These are phyloP conservation scores for Mycena maculata DNA, from an alignment of 768 basidiomycete genomes.

Conservation along the genomic window DNA sequence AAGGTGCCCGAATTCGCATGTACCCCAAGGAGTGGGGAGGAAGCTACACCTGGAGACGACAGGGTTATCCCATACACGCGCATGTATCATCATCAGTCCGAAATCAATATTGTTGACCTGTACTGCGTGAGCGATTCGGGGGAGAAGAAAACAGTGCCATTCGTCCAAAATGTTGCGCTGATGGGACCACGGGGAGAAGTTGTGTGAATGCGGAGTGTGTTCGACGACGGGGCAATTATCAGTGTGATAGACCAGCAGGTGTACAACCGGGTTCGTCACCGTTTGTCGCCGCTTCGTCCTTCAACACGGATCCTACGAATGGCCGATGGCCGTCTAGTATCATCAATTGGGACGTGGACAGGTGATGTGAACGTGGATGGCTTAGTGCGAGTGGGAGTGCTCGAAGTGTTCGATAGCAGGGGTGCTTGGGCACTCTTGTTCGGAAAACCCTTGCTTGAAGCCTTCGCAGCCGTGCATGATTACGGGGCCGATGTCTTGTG, in stretches of 20 bases:
- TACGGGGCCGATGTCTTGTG: constrained; percentile 1
- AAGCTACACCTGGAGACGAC: constrained; percentile 1
- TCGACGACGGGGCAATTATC: constrained; percentile 30
- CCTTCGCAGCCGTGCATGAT: background rate
- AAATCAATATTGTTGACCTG: constrained; percentile 15
- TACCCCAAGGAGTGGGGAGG: constrained; percentile 10
- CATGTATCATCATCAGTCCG: background rate
- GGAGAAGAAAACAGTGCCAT: constrained; percentile 3
- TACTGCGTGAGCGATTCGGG: constrained; percentile 8
- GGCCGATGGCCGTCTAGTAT: constrained; percentile 26
- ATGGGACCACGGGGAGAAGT: constrained; percentile 7
- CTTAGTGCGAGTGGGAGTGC: background rate
- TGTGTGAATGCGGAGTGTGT: constrained; percentile 16
- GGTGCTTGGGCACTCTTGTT: constrained; percentile 13
- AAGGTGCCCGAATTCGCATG: background rate
- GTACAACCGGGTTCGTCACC: constrained; percentile 14
- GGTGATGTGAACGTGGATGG: no score
- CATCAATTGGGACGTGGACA: constrained; percentile 17
- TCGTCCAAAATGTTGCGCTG: background rate
- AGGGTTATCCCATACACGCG: constrained; percentile 13
- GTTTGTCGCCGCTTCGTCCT: background rate
- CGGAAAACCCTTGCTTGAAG: constrained; percentile 9
- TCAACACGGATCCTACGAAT: constrained; percentile 25
- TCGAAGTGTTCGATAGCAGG: constrained; percentile 17
- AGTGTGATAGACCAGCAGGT: constrained; percentile 6